Conservation (phyloP, 768 basidiomycete genomes). For the Tricholoma saponaceum region DNA sequence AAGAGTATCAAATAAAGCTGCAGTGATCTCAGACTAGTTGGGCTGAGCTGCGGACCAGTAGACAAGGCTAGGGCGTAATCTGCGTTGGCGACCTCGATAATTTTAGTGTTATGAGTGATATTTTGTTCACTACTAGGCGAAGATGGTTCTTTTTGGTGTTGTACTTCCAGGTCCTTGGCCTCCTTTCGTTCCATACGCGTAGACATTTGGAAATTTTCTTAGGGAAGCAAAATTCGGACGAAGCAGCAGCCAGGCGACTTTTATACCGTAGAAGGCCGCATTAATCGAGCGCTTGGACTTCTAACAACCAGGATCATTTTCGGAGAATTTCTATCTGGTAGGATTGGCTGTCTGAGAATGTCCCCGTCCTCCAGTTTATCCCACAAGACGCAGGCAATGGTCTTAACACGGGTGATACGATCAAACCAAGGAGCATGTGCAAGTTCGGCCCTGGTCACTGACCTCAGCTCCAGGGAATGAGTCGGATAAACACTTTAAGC, state of each 20-base stretch:
- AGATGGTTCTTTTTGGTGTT: slow-evolving; percentile 9
- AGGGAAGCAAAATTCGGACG: neutral
- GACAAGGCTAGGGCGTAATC: slow-evolving; percentile 41
- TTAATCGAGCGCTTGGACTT: slow-evolving; percentile 27
- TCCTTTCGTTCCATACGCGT: slow-evolving; percentile 5
- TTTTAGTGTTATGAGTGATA: slow-evolving; percentile 15
- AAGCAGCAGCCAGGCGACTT: neutral
- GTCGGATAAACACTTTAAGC: neutral
- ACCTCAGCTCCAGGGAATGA: neutral
- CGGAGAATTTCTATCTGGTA: neutral
- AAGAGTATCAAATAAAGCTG: slow-evolving; percentile 38
- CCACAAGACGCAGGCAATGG: too few relatives aligned
- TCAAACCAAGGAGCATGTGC: neutral
- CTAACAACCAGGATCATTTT: neutral
- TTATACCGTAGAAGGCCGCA: neutral
- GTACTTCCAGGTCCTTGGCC: slow-evolving; percentile 1
- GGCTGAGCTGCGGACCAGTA: slow-evolving; percentile 37
- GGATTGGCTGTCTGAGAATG: neutral
- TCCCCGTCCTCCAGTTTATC: too few relatives aligned
- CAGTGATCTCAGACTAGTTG: slow-evolving; percentile 32
- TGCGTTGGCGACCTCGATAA: slow-evolving; percentile 30
- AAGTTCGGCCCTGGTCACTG: too few relatives aligned
- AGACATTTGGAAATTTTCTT: slow-evolving; percentile 10
- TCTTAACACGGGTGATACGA: neutral
- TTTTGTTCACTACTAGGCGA: neutral